Conservation (phyloP, 2,329 filamentous ascomycete genomes). For the Penicillium sp. region DNA sequence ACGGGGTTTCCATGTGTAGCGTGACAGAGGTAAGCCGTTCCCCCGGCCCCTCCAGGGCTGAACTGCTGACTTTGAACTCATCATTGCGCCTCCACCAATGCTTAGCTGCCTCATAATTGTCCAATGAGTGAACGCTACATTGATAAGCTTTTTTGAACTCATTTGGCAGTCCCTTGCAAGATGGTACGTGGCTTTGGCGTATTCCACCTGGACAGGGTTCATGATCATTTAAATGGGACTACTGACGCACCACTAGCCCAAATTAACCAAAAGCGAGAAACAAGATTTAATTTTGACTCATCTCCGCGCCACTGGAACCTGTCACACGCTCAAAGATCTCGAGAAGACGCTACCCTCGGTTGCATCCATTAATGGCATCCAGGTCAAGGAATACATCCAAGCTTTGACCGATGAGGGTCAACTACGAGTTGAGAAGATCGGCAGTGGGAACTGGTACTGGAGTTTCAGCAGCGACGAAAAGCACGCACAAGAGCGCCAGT, state of each 20-base stretch:
- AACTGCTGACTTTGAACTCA: conserved; percentile 1
- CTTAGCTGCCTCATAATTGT: conserved; percentile 5
- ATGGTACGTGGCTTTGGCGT: conserved; percentile 19
- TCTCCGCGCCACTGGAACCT: conserved; percentile 60
- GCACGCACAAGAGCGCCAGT: conserved; percentile 43
- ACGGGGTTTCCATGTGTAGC: neutral
- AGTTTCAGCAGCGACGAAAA: conserved; percentile 61
- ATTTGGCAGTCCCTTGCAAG: neutral
- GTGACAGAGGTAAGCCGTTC: neutral
- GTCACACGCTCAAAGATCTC: conserved; percentile 66
- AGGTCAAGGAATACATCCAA: conserved; percentile 67
- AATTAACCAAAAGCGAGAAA: conserved; percentile 59
- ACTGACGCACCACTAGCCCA: conserved; percentile 46
- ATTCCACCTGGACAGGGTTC: neutral
- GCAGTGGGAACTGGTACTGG: conserved; percentile 72
- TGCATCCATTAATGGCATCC: conserved; percentile 64
- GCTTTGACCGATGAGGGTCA: conserved; percentile 60
- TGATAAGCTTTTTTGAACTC: conserved; percentile 1
- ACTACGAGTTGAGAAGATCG: conserved; percentile 68
- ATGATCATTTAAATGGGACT: neutral
- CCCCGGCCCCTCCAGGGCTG: too few species aligned
- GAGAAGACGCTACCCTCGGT: conserved; percentile 63
- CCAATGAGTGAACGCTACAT: neutral
- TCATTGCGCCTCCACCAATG: conserved; percentile 12
- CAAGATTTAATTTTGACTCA: conserved; percentile 58